phyloP scores from a whole-genome alignment of 2,329 filamentous ascomycete genomes.

The Ceratocystis cubensis region DNA sequence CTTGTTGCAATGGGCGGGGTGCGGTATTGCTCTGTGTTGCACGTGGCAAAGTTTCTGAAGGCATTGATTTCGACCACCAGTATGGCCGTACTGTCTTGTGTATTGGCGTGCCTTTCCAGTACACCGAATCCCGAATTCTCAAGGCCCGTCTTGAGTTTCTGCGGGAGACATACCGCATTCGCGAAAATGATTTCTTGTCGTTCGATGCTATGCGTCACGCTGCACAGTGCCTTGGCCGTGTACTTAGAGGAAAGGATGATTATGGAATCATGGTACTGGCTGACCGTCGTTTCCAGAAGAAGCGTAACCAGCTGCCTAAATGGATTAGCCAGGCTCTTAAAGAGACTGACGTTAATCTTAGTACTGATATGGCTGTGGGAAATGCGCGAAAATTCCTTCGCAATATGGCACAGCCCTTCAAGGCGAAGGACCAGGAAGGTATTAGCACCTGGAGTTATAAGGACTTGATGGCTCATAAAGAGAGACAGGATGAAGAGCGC shows the following conservation, averaged over 20 bases:
- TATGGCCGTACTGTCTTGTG: constrained; percentile 92
- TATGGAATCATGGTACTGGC: constrained; percentile 99
- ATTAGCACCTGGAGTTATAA: constrained; percentile 82
- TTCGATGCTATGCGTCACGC: constrained; percentile 99
- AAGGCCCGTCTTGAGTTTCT: constrained; percentile 92
- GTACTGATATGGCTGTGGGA: constrained; percentile 88
- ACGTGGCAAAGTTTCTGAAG: constrained; percentile 91
- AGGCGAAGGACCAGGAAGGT: constrained; percentile 70
- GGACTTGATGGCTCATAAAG: constrained; percentile 67
- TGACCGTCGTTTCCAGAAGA: constrained; percentile 86
- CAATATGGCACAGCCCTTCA: constrained; percentile 85
- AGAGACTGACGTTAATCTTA: constrained; percentile 78
- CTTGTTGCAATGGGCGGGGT: constrained; percentile 91
- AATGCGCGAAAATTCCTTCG: constrained; percentile 79
- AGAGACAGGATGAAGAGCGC: constrained; percentile 56
- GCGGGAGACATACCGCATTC: constrained; percentile 92
- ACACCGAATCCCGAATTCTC: constrained; percentile 92
- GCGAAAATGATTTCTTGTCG: constrained; percentile 92
- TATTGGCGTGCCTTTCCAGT: constrained; percentile 96
- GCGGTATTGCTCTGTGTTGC: constrained; percentile 90
- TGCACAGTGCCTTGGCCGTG: constrained; percentile 87
- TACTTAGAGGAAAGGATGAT: constrained; percentile 91
- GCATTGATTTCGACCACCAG: constrained; percentile 98
- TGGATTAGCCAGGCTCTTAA: constrained; percentile 88
- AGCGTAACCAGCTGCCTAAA: constrained; percentile 78